Conservation (phyloP, 345 rosid genomes). For the Kernera saxatilis region DNA sequence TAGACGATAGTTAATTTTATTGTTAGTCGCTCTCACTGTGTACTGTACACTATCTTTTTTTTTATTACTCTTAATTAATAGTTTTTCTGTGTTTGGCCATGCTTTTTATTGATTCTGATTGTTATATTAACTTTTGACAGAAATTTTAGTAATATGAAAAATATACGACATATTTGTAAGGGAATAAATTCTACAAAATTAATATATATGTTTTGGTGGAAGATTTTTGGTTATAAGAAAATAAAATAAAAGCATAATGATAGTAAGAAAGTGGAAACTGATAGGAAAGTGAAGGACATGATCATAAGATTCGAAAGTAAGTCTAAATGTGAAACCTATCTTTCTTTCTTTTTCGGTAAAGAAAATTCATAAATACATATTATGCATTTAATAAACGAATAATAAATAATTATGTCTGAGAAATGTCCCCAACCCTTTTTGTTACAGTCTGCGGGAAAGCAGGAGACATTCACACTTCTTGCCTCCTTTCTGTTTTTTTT, state of each 20-base stretch:
- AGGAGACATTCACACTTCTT: slow-evolving; percentile 32
- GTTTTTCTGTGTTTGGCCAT: background rate
- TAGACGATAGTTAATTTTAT: background rate
- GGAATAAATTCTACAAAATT: background rate
- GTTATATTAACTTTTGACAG: background rate
- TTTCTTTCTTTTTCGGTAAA: background rate
- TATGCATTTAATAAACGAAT: background rate
- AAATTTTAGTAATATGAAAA: background rate
- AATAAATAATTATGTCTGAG: slow-evolving; percentile 19
- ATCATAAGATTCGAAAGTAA: slow-evolving; percentile 18
- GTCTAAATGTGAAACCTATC: slow-evolving; percentile 14
- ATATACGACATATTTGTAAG: background rate
- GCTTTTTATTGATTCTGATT: background rate
- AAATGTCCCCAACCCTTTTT: slow-evolving; percentile 22
- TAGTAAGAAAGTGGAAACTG: slow-evolving; percentile 13
- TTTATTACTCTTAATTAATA: too few relatives aligned
- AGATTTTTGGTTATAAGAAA: background rate
- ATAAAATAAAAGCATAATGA: background rate
- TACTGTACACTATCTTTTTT: too few relatives aligned
- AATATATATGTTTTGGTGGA: background rate
- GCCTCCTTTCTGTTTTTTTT: slow-evolving; percentile 17
- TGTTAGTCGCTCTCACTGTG: background rate
- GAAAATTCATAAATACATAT: background rate
- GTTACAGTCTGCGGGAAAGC: slow-evolving; percentile 29
- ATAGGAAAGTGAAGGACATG: slow-evolving; percentile 7